These are phyloP conservation scores for Pseudocercospora musae DNA, from an alignment of 2,329 filamentous ascomycete genomes.

Conservation along the genomic window DNA sequence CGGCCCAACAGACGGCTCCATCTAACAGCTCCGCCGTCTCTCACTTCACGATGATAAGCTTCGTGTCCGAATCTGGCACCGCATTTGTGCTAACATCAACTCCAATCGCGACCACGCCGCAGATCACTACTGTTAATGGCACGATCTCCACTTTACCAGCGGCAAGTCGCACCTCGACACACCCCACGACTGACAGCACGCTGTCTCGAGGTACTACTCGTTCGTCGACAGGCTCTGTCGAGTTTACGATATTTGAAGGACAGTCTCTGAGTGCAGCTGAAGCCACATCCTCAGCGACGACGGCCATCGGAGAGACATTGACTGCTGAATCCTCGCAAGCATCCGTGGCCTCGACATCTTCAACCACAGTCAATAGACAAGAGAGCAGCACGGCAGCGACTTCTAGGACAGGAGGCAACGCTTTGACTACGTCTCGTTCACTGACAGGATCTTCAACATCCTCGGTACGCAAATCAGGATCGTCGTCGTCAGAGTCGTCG, in stretches of 20 bases:
- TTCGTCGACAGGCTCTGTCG: neutral
- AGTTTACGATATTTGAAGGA: neutral
- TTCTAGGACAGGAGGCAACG: neutral
- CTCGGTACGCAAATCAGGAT: neutral
- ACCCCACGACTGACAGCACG: constrained; percentile 2
- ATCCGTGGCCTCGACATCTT: neutral
- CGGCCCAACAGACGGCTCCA: neutral
- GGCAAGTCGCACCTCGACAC: neutral
- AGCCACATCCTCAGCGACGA: neutral
- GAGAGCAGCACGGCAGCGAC: neutral
- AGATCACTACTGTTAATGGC: constrained; percentile 7
- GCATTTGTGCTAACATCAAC: constrained; percentile 11
- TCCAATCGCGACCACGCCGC: constrained; percentile 7
- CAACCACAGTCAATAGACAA: neutral
- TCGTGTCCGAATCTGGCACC: constrained; percentile 15
- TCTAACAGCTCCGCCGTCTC: neutral
- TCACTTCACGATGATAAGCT: constrained; percentile 16
- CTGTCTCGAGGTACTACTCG: neutral
- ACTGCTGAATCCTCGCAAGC: neutral
- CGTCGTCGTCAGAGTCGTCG: neutral
- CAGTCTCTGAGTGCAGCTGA: neutral
- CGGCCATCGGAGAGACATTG: neutral
- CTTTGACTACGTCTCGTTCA: neutral
- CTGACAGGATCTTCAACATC: neutral
- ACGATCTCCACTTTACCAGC: neutral